These are phyloP conservation scores for Alternaria gansuensis DNA, from an alignment of 2,329 filamentous ascomycete genomes.

Conservation along the genomic window DNA sequence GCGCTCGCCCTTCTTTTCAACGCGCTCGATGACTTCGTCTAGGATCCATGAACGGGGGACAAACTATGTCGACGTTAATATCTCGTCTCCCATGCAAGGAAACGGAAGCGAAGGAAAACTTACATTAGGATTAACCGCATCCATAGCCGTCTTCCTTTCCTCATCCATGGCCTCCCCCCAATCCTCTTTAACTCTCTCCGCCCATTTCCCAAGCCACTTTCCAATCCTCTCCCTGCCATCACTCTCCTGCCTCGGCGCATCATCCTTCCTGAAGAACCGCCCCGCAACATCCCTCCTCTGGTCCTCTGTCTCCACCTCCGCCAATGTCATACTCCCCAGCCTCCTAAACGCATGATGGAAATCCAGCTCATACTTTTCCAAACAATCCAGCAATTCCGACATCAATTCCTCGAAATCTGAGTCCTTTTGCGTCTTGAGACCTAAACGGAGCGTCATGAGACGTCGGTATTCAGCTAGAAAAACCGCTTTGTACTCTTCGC, in stretches of 20 bases:
- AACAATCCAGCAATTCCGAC: conserved; percentile 79
- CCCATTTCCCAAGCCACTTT: conserved; percentile 85
- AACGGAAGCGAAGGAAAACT: conserved; percentile 2
- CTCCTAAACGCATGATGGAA: conserved; percentile 94
- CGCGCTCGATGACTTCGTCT: conserved; percentile 88
- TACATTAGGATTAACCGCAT: conserved; percentile 15
- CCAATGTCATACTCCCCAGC: conserved; percentile 70
- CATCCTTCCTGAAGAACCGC: conserved; percentile 81
- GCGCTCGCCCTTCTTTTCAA: conserved; percentile 83
- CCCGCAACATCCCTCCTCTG: conserved; percentile 70
- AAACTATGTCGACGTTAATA: conserved; percentile 63
- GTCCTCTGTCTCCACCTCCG: conserved; percentile 71
- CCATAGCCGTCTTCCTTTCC: conserved; percentile 55
- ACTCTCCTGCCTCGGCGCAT: conserved; percentile 63
- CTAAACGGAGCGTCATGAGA: conserved; percentile 81
- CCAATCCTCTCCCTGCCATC: conserved; percentile 73
- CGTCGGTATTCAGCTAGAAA: conserved; percentile 91
- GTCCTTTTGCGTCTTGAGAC: conserved; percentile 73
- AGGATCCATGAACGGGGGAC: conserved; percentile 90
- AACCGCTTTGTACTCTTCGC: conserved; percentile 86
- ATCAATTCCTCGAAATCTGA: conserved; percentile 83
- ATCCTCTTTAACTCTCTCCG: conserved; percentile 74
- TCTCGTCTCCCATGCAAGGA: not conserved
- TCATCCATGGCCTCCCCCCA: conserved; percentile 70
- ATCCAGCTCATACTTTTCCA: conserved; percentile 85